phyloP scores from a whole-genome alignment of 176 grass and related monocot species.

The Alopecurus myosuroides region DNA sequence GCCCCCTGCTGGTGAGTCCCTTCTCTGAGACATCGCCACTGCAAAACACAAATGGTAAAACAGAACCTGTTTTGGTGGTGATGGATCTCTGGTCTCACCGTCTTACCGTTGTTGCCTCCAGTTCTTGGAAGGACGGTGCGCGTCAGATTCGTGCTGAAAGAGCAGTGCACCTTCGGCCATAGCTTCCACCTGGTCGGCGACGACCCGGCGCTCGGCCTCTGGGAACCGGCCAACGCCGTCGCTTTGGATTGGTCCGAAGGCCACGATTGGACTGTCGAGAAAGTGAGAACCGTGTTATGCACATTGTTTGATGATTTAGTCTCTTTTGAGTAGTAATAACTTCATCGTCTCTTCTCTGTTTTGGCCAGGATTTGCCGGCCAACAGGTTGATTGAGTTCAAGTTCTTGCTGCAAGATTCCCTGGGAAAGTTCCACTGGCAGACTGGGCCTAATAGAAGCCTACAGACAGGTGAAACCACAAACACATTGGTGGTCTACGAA shows the following conservation, averaged over 20 bases:
- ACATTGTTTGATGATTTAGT: neutral
- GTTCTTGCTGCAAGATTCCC: conserved; percentile 49
- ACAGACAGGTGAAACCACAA: conserved; percentile 27
- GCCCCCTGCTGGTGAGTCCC: neutral
- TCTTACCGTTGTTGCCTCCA: neutral
- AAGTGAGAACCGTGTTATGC: conserved; percentile 38
- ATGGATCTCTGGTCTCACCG: neutral
- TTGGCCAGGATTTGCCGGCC: conserved; percentile 56
- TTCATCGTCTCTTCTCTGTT: neutral
- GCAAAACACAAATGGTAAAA: neutral
- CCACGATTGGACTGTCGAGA: conserved; percentile 45
- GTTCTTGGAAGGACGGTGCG: conserved; percentile 16
- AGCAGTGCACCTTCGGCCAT: conserved; percentile 39
- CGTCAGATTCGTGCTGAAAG: conserved; percentile 38
- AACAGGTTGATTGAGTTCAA: conserved; percentile 63
- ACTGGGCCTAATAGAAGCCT: conserved; percentile 57
- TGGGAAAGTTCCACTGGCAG: conserved; percentile 61
- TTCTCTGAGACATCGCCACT: neutral
- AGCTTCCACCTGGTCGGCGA: conserved; percentile 44
- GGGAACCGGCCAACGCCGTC: conserved; percentile 42
- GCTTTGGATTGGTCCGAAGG: conserved; percentile 51
- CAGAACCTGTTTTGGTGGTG: neutral
- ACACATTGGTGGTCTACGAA: conserved; percentile 52
- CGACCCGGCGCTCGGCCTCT: conserved; percentile 46
- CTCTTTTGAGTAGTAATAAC: neutral